A percentile compares a stretch with the other conserved stretches of the same genome.
These are phyloP conservation scores for Calonectria pseudoreteaudii DNA, from an alignment of 2,329 filamentous ascomycete genomes.

Conservation along the genomic window DNA sequence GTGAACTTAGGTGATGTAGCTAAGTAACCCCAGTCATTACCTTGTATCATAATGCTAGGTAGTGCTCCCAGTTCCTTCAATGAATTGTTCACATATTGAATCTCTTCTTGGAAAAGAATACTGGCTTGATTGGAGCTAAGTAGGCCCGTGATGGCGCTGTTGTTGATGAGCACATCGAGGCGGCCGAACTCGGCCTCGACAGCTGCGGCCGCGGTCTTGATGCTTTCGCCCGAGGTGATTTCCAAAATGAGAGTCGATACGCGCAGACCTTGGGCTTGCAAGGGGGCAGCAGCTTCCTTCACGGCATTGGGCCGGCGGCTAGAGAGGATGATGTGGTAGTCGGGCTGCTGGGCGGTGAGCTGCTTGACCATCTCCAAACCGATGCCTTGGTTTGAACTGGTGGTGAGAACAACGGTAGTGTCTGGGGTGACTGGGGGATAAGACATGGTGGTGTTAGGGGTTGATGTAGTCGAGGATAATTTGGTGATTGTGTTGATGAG, in stretches of 20 bases:
- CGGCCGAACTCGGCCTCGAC: constrained; percentile 16
- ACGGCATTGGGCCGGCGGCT: constrained; percentile 17
- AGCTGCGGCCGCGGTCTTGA: constrained; percentile 15
- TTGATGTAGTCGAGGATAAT: neutral
- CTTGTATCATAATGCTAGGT: too few species aligned
- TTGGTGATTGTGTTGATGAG: neutral
- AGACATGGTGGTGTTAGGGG: constrained; percentile 15
- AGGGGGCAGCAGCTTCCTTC: constrained; percentile 20
- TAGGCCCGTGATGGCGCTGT: constrained; percentile 30
- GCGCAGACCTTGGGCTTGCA: constrained; percentile 17
- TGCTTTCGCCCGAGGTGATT: constrained; percentile 33
- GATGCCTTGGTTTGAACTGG: constrained; percentile 29
- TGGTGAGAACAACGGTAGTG: constrained; percentile 26
- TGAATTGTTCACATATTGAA: too few species aligned
- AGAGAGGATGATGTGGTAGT: constrained; percentile 29
- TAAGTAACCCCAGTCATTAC: too few species aligned
- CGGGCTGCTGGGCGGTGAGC: constrained; percentile 17
- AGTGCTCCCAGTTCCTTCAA: too few species aligned
- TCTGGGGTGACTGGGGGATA: constrained; percentile 7
- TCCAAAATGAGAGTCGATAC: constrained; percentile 26
- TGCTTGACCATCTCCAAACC: constrained; percentile 28
- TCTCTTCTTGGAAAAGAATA: too few species aligned
- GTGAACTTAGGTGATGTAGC: too few species aligned
- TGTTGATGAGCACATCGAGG: constrained; percentile 33
- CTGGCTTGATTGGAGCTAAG: too few species aligned